phyloP scores from a whole-genome alignment of 441 rosid species.

The Melianthus villosus region DNA sequence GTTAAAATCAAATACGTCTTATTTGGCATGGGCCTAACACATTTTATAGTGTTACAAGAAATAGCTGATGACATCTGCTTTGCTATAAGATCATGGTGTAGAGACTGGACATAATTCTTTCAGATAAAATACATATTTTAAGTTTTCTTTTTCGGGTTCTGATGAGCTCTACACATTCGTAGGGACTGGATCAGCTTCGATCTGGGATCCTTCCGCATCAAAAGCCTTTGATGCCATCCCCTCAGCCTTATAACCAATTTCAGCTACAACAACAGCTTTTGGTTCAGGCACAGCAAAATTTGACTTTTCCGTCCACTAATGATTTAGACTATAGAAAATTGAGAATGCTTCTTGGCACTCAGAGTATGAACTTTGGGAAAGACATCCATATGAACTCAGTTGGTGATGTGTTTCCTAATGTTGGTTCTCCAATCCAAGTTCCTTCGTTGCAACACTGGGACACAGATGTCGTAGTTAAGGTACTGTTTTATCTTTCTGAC shows the following conservation, averaged over 20 bases:
- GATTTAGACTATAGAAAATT: constrained; percentile 55
- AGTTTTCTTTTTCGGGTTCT: too few relatives aligned
- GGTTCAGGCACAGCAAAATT: constrained; percentile 60
- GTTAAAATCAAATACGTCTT: too few relatives aligned
- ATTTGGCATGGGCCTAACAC: too few relatives aligned
- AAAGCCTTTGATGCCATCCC: constrained; percentile 61
- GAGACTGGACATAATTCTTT: too few relatives aligned
- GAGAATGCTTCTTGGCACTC: constrained; percentile 48
- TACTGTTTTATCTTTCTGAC: constrained; percentile 8
- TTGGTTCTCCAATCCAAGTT: constrained; percentile 43
- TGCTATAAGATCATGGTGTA: too few relatives aligned
- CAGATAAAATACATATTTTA: too few relatives aligned
- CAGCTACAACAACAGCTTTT: constrained; percentile 79
- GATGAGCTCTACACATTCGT: too few relatives aligned
- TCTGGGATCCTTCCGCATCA: constrained; percentile 56
- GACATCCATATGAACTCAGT: constrained; percentile 42
- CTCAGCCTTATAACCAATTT: constrained; percentile 62
- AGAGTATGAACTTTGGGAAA: constrained; percentile 43
- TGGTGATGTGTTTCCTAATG: constrained; percentile 43
- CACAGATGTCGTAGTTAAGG: constrained; percentile 46
- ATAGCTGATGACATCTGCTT: too few relatives aligned
- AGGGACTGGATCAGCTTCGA: constrained; percentile 64
- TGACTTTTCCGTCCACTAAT: constrained; percentile 46
- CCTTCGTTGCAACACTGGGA: constrained; percentile 37
- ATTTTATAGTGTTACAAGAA: too few relatives aligned